Percentiles rank a stretch among this genome's conserved stretches.
Evolutionary conservation across 1,284 basidiomycete species (phyloP).

Genomic region (Melampsora larici-populina): DNA sequence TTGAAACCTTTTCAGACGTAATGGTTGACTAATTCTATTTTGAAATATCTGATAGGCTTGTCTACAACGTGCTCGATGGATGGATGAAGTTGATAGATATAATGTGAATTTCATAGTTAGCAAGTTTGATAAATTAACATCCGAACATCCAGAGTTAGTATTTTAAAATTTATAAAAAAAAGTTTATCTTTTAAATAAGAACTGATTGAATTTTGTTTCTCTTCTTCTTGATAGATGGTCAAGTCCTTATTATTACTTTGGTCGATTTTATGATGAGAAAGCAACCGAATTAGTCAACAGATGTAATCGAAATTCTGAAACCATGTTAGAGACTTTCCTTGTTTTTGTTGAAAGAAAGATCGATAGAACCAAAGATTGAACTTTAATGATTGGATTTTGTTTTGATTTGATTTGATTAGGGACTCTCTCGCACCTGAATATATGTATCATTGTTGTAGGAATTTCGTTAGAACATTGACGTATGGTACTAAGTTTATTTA

Average conservation of each 20-base stretch:
- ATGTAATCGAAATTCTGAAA: background rate
- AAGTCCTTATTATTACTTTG: conserved; percentile 77
- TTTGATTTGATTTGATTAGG: background rate
- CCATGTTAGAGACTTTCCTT: background rate
- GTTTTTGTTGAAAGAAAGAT: too few species aligned
- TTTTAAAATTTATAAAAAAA: conserved; percentile 46
- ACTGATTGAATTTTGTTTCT: conserved; percentile 15
- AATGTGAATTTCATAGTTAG: conserved; percentile 66
- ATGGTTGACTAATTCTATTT: too few species aligned
- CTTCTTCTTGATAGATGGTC: conserved; percentile 69
- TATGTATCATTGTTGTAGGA: conserved; percentile 53
- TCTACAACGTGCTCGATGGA: conserved; percentile 86
- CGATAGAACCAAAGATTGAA: too few species aligned
- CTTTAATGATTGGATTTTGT: too few species aligned
- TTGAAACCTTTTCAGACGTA: too few species aligned
- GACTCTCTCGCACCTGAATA: conserved; percentile 15
- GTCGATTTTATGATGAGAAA: conserved; percentile 73
- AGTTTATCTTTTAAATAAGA: conserved; percentile 12
- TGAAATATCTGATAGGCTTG: conserved; percentile 73
- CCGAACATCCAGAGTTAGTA: conserved; percentile 63
- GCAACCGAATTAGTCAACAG: conserved; percentile 18
- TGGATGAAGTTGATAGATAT: conserved; percentile 80
- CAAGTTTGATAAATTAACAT: conserved; percentile 62
- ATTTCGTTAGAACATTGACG: conserved; percentile 71
- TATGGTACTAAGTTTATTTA: conserved; percentile 94